Percentiles rank a stretch among this genome's conserved stretches.
Conservation (phyloP, 129 eudicot species). For the Pittosporum tobira region DNA sequence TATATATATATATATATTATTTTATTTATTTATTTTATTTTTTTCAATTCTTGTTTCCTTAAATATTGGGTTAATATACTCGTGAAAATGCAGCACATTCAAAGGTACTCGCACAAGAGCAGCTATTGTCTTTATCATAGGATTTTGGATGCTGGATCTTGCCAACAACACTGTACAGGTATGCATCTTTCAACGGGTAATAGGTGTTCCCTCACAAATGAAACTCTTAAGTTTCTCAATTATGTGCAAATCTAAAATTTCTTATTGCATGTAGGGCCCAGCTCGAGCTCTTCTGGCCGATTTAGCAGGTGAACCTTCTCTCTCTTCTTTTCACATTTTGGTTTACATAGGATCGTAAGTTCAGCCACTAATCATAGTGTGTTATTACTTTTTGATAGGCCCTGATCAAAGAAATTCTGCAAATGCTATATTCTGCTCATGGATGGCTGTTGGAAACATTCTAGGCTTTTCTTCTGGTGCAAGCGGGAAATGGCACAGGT, state of each 20-base stretch:
- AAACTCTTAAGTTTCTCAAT: not conserved
- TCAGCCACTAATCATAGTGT: not conserved
- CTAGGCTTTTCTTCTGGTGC: constrained; percentile 92
- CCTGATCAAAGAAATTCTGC: constrained; percentile 96
- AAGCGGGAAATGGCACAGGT: constrained; percentile 94
- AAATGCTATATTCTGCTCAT: constrained; percentile 85
- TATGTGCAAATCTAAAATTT: constrained; percentile 12
- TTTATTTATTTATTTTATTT: not conserved
- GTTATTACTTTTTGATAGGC: constrained; percentile 32
- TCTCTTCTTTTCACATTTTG: not conserved
- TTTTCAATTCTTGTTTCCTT: not conserved
- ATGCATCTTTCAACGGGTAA: not conserved
- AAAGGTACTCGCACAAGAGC: constrained; percentile 96
- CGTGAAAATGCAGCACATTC: constrained; percentile 54
- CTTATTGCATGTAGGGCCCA: constrained; percentile 59
- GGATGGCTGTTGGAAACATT: constrained; percentile 99
- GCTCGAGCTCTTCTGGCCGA: constrained; percentile 98
- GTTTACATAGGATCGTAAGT: not conserved
- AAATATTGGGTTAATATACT: not conserved
- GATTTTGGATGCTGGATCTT: constrained; percentile 99
- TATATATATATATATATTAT: no score
- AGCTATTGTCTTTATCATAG: constrained; percentile 77
- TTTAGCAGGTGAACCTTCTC: constrained; percentile 56
- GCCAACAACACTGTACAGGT: constrained; percentile 99
- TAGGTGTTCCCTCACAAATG: not conserved